Percentiles rank a stretch among this genome's conserved stretches.
Evolutionary conservation across 1,284 basidiomycete species (phyloP).

Genomic region (Cutaneotrichosporon sp.): DNA sequence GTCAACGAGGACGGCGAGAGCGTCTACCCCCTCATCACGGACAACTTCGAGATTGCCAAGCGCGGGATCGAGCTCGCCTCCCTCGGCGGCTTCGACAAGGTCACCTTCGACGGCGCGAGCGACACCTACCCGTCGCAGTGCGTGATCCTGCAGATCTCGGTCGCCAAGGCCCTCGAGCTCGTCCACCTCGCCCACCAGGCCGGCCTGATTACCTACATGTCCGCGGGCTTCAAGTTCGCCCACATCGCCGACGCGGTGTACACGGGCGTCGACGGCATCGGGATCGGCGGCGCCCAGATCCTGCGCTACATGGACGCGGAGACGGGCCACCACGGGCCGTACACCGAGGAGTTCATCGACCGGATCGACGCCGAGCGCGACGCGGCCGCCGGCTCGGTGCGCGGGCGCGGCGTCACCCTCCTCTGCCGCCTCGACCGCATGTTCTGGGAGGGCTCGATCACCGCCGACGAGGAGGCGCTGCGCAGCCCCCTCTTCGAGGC

Average conservation of each 20-base stretch:
- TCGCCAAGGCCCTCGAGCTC: background rate
- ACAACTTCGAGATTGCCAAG: constrained; percentile 2
- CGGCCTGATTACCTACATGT: constrained; percentile 2
- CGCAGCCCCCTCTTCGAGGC: background rate
- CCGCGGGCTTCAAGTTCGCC: background rate
- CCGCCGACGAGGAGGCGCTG: background rate
- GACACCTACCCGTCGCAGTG: constrained; percentile 5
- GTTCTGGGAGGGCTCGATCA: constrained; percentile 1
- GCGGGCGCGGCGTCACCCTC: background rate
- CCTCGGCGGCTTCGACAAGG: constrained; percentile 3
- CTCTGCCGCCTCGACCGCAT: constrained; percentile 1
- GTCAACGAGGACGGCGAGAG: background rate
- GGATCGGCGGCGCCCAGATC: constrained; percentile 1
- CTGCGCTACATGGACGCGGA: background rate
- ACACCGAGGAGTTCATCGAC: constrained; percentile 6
- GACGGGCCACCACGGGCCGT: background rate
- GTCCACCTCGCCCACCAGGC: constrained; percentile 1
- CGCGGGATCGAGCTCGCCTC: constrained; percentile 2
- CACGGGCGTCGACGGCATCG: background rate
- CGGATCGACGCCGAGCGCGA: background rate
- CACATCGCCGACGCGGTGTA: constrained; percentile 1
- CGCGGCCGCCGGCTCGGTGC: background rate
- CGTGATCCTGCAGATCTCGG: constrained; percentile 1
- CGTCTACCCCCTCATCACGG: background rate
- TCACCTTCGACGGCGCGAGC: background rate